Base-by-base conservation (phyloP, 108 stramenopile species). In the Skeletonema tropicum region DNA sequence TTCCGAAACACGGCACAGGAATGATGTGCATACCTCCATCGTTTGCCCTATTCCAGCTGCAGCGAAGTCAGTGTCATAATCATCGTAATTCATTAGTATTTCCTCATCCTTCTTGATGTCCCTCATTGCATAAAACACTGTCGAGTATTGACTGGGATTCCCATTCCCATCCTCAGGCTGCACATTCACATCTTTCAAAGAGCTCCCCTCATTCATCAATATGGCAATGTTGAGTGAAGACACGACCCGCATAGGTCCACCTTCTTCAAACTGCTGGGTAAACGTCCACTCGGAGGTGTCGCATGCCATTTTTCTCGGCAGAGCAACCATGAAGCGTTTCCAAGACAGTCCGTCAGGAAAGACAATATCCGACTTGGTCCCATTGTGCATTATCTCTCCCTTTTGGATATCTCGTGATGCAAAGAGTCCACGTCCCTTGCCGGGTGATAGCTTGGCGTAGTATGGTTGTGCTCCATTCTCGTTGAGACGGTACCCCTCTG, bases 321-420 rank as follows among this genome's bases (percentile, higher is more conserved):
- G 9, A 11, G 66, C 25, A 73, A 49, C 19, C 25, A 73, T 19
- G 45, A 23, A 73, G 3, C 66, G n/a, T 29, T 66, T 35, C 63
- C 31, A 73, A 5, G 63, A 17, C 7, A n/a, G 14, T 0, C 45
- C 73, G 10, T 23, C 25, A 13, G 66, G 19, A 31, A 73, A 73
- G 13, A 60, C 33, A 14, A 60, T 6, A 0, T 60, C 59, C 0
- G 30, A 33, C 14, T 60, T 29, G 8, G 21, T 67, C 10, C 62
- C 73, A 11, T 63, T 36, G 17, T 57, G 63, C 0, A 73, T 13
- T 45, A 73, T 17, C 23, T 66, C 42, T 4, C 73, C 73, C 15
- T 52, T 66, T 29, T 48, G 14, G 23, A 73, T 73, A 25, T 73
- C 66, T 57, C 63, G 10, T n/a, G 41, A 17, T 17, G 73, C 73